Evolutionary conservation across 768 basidiomycete genomes (phyloP), one percentile per base, ranked within the genome.

Genomic region (Leccinellum rugosiceps): DNA sequence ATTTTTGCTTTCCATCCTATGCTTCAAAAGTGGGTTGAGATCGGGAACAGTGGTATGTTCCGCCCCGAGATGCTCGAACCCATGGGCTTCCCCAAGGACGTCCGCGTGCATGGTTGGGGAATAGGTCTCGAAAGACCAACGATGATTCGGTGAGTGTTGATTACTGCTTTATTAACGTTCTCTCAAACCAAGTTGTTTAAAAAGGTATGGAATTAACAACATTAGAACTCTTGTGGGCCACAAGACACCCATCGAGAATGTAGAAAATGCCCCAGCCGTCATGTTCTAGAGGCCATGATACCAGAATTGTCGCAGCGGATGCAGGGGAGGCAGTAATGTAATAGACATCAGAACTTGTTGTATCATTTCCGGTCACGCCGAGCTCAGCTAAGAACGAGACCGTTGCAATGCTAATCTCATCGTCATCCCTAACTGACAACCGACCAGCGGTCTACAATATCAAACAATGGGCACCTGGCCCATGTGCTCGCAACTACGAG

Each of bases 41-140:
- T 98, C 31, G 96, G 96, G 34, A 98, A 98, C 76, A 96, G 94
- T 69, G 97, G 97, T 23, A 96, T 99, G 91, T 99, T 99, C 86
- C 85, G 97, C 32, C 97, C 97, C 4, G 97, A 99, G 72, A 98
- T 99, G 96, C 79, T 99, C 31, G 94, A 94, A 71, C 94, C 97
- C 7, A 98, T 98, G 95, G 97, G 97, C 31, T 87, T 98, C 70
- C 97, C 97, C 0, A 90, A 92, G 62, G 94, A 94, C 67, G 94
- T 98, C 11, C 87, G 94, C 25, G 96, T 98, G 25, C 92, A 94
- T 60, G 97, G 97, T 17, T 99, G 95, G 93, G 97, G 97, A 48
- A 83, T 99, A 60, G 83, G 87, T 67, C 77, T 98, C 28, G 97
- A 99, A 76, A 78, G 97, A 59, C 97, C 97, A 17, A 98, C 97